Evolutionary conservation across 1,284 basidiomycete species (phyloP).

Genomic region (Marasmius fiardii): DNA sequence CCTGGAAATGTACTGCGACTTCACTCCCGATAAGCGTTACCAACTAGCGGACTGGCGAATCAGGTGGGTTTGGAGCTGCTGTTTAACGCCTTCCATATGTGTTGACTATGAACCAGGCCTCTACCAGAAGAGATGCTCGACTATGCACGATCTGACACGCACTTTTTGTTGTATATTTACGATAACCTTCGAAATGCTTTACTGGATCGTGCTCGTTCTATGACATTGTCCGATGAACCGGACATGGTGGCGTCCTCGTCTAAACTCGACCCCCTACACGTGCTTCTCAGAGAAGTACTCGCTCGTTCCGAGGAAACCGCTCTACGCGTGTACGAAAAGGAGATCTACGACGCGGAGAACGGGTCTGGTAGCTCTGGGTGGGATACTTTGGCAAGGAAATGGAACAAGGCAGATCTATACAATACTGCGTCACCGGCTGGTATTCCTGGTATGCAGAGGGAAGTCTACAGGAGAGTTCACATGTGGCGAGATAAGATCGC

Average conservation of each 20-base stretch:
- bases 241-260: conserved; percentile 18
- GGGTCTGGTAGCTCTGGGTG: conserved; percentile 74
- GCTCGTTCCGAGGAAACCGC: conserved; percentile 72
- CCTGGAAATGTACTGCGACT: conserved; percentile 88
- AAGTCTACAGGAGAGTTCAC: conserved; percentile 77
- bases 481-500: conserved; percentile 84
- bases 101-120: conserved; percentile 56
- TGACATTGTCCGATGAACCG: conserved; percentile 21
- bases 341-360: conserved; percentile 62
- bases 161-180: conserved; percentile 92
- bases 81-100: too few relatives aligned
- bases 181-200: conserved; percentile 90
- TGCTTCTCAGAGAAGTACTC: conserved; percentile 56
- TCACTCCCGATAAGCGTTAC: conserved; percentile 93
- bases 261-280: conserved; percentile 28
- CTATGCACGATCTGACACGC: conserved; percentile 95
- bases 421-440: conserved; percentile 32
- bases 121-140: conserved; percentile 85
- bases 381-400: conserved; percentile 74
- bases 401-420: conserved; percentile 63
- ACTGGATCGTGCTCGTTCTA: conserved; percentile 54
- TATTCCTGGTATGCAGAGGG: conserved; percentile 39
- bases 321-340: conserved; percentile 62
- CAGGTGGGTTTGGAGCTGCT: conserved; percentile 50
- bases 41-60: conserved; percentile 98